Evolutionary conservation across 441 rosid genomes (phyloP), one percentile per base, ranked within the genome.

Genomic region (Adansonia gregorii): DNA sequence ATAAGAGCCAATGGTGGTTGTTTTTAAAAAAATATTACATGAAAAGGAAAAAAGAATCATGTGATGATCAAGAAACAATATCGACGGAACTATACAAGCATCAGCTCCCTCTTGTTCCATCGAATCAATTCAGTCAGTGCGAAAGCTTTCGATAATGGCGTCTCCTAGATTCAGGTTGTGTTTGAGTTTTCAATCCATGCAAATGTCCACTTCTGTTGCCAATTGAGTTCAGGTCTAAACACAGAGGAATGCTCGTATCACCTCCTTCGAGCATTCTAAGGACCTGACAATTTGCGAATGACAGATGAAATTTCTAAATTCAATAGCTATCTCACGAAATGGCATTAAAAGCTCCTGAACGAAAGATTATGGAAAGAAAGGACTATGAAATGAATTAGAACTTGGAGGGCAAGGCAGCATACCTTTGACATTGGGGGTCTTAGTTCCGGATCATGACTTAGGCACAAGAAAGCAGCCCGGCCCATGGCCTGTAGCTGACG

Each of bases 371-470:
- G 35, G 35, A 60, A 61, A 63, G 52, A 20, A 79, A 70, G 51
- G 27, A 20, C 14, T n/a, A 22, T 3, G 14, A 49, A 49, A 41
- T 27, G 11, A 43, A 58, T 63, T 24, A 74, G 66, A 78, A 17
- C 27, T 10, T 39, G 55, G 3, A 41, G 73, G 12, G 22, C 31
- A 71, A 63, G 55, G 11, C 14, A 72, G 86, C 67, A 27, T 48
- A 89, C 95, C 95, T 90, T 90, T 75, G 95, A 91, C 88, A 91
- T 90, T n/a, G 85, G 83, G 14, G 93, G 91, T 60, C 93, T 86
- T 73, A 85, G 83, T 56, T 91, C 88, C 12, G 92, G 95, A 82
- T 91, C 91, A 8, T 74, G 86, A 75, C 43, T 69, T 39, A 90
- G 86, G 81, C 95, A 90, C 78, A 83, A 76, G 12, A 82, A 83